A percentile compares a stretch with the other conserved stretches of the same genome.
These are phyloP conservation scores for Talaromyces sp. DNA, from an alignment of 2,329 filamentous ascomycete genomes.

Conservation along the genomic window DNA sequence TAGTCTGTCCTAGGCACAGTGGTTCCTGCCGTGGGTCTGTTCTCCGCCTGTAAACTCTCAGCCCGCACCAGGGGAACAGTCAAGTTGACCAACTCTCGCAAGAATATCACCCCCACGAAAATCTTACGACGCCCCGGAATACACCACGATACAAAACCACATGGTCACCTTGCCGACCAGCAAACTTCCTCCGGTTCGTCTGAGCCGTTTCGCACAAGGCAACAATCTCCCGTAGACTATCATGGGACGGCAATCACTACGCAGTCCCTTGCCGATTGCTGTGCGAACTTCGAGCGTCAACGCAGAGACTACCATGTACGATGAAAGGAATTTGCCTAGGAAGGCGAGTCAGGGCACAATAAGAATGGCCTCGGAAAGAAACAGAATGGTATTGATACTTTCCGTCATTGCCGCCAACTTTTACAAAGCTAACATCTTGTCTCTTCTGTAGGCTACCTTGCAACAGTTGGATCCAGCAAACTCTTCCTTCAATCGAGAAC, in stretches of 20 bases:
- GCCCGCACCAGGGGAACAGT: conserved; percentile 6
- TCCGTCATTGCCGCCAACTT: not conserved
- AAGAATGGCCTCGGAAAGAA: conserved; percentile 6
- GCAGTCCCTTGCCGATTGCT: conserved; percentile 18
- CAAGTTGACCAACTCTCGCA: not conserved
- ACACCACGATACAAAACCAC: not conserved
- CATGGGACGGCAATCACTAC: conserved; percentile 22
- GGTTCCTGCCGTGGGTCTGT: conserved; percentile 9
- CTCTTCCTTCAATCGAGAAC: conserved; percentile 12
- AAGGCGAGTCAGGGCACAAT: conserved; percentile 8
- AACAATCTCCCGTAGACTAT: not conserved
- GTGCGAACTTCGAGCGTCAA: conserved; percentile 21
- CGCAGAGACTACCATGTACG: conserved; percentile 15
- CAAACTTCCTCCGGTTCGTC: not conserved
- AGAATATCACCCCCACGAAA: not conserved
- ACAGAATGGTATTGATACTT: conserved; percentile 2
- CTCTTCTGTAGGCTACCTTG: not conserved
- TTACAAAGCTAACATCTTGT: not conserved
- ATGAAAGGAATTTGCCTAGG: conserved; percentile 4
- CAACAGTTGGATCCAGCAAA: conserved; percentile 6
- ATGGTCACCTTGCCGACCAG: not conserved
- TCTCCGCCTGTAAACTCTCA: conserved; percentile 9
- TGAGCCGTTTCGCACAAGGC: not conserved
- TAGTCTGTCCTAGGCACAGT: not conserved
- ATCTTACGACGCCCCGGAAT: not conserved